These are phyloP conservation scores for Graphilbum sp. DNA, from an alignment of 2,329 filamentous ascomycete species.

Conservation along the genomic window DNA sequence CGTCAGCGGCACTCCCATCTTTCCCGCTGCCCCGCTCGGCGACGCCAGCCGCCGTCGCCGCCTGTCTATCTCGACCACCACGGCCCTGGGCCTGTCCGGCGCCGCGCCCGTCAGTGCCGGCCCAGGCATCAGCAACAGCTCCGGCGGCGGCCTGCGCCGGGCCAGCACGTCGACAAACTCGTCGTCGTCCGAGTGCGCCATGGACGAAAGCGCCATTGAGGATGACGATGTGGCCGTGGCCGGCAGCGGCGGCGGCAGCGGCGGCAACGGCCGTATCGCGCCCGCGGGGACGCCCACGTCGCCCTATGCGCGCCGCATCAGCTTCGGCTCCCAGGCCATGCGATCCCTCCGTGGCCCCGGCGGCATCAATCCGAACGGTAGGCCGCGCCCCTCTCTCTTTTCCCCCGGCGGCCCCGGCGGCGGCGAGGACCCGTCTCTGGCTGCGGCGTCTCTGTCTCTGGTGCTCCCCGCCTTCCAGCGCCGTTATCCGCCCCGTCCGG, in stretches of 20 bases:
- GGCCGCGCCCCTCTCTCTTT: slow-evolving; percentile 18
- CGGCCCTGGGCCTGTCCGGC: slow-evolving; percentile 49
- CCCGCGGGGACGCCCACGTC: slow-evolving; percentile 39
- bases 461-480: not conserved
- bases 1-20: slow-evolving; percentile 24
- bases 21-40: slow-evolving; percentile 31
- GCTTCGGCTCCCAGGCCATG: slow-evolving; percentile 71
- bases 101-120: slow-evolving; percentile 47
- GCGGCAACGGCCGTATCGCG: slow-evolving; percentile 24
- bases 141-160: slow-evolving; percentile 28
- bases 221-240: slow-evolving; percentile 42
- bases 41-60: slow-evolving; percentile 44
- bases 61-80: slow-evolving; percentile 50
- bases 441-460: too few species aligned
- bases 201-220: slow-evolving; percentile 59
- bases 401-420: not conserved
- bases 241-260: not conserved
- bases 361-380: slow-evolving; percentile 38
- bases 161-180: slow-evolving; percentile 55
- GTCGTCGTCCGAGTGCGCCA: slow-evolving; percentile 24
- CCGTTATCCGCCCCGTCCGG: not conserved
- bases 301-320: slow-evolving; percentile 72
- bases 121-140: slow-evolving; percentile 27
- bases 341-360: slow-evolving; percentile 46
- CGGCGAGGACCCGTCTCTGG: too few species aligned